Conservation (phyloP, 1,284 basidiomycete species). For the Tilletia indica region DNA sequence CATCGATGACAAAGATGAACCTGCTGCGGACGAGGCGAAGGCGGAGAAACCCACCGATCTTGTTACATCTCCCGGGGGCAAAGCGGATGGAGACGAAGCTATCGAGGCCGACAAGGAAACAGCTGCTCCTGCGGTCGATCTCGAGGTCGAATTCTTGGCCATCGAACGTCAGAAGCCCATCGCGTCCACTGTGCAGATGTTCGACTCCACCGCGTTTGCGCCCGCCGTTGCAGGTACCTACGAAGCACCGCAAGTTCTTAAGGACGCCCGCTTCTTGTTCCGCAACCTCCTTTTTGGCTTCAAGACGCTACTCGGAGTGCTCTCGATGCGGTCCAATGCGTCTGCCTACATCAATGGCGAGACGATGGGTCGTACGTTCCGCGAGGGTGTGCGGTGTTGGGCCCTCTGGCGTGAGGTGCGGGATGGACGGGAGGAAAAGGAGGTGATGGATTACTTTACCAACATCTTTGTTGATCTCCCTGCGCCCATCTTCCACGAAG, state of each 20-base stretch:
- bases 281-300: conserved; percentile 87
- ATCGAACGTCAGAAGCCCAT: conserved; percentile 59
- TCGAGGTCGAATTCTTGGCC: conserved; percentile 33
- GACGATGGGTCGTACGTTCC: conserved; percentile 81
- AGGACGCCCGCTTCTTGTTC: conserved; percentile 73
- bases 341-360: conserved; percentile 66
- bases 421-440: conserved; percentile 73
- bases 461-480: conserved; percentile 58
- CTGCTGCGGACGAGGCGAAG: conserved; percentile 18
- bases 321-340: conserved; percentile 66
- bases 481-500: conserved; percentile 53
- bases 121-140: conserved; percentile 30
- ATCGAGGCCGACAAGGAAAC: conserved; percentile 42
- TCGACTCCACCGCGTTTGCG: conserved; percentile 40
- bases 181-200: conserved; percentile 55
- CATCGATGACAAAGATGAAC: conserved; percentile 18
- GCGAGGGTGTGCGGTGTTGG: conserved; percentile 79
- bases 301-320: conserved; percentile 73
- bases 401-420: conserved; percentile 70
- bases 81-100: not conserved
- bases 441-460: conserved; percentile 82
- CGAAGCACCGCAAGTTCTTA: conserved; percentile 53
- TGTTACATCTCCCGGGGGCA: too few species aligned
- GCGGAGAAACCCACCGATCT: not conserved
- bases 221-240: not conserved